Base-by-base conservation (phyloP, 2,329 filamentous ascomycete genomes). In the Scytalidium sp. region DNA sequence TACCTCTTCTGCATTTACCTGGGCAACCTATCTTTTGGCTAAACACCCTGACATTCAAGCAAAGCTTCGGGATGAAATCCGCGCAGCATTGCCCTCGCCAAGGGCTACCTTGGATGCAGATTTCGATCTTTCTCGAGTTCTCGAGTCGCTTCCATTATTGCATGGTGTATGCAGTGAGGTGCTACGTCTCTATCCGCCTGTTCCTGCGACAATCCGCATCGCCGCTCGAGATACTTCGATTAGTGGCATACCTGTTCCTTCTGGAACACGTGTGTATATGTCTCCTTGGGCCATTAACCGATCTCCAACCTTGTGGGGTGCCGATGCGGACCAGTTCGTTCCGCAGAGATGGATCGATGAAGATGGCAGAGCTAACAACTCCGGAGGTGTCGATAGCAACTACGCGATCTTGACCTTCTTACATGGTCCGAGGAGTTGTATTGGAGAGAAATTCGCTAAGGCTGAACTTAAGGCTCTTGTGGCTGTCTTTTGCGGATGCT, bases 351-450 rank as follows among this genome's bases (percentile, higher is more conserved):
- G 78, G 78, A 76, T 62, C 2, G 55, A 56, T 45, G 51, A 40
- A 10, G 53, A 51, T 19, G 45, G 45, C 5, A 27, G n/a, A 25
- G 45, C 87, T 64, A 60, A 59, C 29, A 63, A 62, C 45, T 80
- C 79, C 23, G 89, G 89, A 4, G 87, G 88, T 9, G 85, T 88
- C 2, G 74, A 76, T 10, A 88, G 79, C 57, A 94, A 93, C 67
- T 96, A 87, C 64, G 80, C 85, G 1, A 85, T 87, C 61, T 65
- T 93, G 70, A 93, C 89, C 0, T 96, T 96, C 69, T 67, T 96
- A 50, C 90, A 95, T 64, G 92, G 91, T 0, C 89, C 90, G 4
- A 75, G 90, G 45, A 88, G 85, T 63, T 96, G 91, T 64, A 96
- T 96, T 60, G 91, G 91, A 0, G 79, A 84, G 67, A 77, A 76